Evolutionary conservation across 192 early-diverging fungal genomes (phyloP).

Genomic region (Coemansia furcata): DNA sequence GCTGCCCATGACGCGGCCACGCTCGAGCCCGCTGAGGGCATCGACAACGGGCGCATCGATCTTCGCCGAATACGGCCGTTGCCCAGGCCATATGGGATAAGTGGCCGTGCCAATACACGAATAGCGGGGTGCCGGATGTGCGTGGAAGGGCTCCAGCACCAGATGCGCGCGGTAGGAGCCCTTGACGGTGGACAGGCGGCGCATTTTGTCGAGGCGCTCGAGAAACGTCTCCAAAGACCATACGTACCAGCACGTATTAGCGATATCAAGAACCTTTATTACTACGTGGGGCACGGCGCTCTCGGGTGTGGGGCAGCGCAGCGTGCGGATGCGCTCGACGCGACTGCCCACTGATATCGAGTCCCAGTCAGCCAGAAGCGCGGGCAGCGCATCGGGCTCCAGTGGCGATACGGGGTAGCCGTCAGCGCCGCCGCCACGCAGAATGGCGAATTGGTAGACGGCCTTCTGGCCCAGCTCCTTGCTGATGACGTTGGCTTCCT

Average conservation of each 20-base stretch:
- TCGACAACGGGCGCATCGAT: constrained; percentile 48
- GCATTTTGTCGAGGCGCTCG: constrained; percentile 66
- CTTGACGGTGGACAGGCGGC: constrained; percentile 55
- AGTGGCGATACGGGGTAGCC: constrained; percentile 38
- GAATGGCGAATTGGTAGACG: constrained; percentile 78
- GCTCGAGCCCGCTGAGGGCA: constrained; percentile 29
- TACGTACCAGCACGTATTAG: constrained; percentile 52
- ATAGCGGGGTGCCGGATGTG: constrained; percentile 27
- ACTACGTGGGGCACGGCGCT: constrained; percentile 34
- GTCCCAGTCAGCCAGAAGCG: constrained; percentile 43
- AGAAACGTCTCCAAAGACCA: constrained; percentile 66
- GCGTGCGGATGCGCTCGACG: constrained; percentile 4
- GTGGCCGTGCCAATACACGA: constrained; percentile 42
- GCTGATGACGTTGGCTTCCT: constrained; percentile 89
- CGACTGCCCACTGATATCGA: constrained; percentile 10
- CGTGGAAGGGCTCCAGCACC: constrained; percentile 38
- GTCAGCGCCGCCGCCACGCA: constrained; percentile 56
- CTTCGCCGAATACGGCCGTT: constrained; percentile 33
- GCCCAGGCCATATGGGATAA: constrained; percentile 44
- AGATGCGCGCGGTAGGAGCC: constrained; percentile 39
- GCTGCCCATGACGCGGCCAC: constrained; percentile 24
- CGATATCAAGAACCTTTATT: constrained; percentile 55
- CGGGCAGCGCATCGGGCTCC: constrained; percentile 48
- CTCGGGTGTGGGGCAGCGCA: constrained; percentile 14
- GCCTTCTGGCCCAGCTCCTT: constrained; percentile 80